Percentiles rank a stretch among this genome's conserved stretches.
These are phyloP conservation scores for Backusella circina DNA, from an alignment of 192 early-diverging fungal genomes.

Conservation along the genomic window DNA sequence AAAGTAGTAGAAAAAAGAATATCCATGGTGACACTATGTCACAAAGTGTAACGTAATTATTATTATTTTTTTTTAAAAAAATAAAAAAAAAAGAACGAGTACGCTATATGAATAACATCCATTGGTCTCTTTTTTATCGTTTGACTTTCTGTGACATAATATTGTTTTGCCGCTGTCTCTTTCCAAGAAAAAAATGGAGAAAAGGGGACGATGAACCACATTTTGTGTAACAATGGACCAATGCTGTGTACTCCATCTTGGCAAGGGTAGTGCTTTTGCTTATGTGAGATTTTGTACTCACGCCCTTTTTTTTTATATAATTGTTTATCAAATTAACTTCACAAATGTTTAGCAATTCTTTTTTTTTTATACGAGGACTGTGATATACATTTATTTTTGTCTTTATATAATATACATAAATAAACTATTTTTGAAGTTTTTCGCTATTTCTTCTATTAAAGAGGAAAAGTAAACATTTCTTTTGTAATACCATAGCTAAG, in stretches of 20 bases:
- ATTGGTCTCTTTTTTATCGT: background rate
- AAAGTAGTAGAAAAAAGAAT: background rate
- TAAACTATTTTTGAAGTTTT: background rate
- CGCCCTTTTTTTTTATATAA: background rate
- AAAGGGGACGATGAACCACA: background rate
- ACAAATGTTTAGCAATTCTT: background rate
- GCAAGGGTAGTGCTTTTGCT: background rate
- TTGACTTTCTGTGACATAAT: background rate
- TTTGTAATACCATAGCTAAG: too few relatives aligned
- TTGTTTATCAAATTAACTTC: background rate
- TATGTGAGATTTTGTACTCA: slow-evolving; percentile 6
- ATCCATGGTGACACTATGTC: background rate
- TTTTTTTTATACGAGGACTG: background rate
- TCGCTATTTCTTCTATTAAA: background rate
- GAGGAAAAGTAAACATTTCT: too few relatives aligned
- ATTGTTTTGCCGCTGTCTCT: background rate
- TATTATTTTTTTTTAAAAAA: background rate
- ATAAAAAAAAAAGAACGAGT: background rate
- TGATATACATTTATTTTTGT: background rate
- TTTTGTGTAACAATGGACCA: background rate
- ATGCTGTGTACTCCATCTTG: background rate
- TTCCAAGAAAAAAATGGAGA: background rate
- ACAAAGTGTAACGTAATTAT: background rate
- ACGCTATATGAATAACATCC: background rate
- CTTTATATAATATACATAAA: background rate